A percentile compares a stretch with the other conserved stretches of the same genome.
phyloP scores from a whole-genome alignment of 495 filamentous ascomycete species.

The Collariella sp. region DNA sequence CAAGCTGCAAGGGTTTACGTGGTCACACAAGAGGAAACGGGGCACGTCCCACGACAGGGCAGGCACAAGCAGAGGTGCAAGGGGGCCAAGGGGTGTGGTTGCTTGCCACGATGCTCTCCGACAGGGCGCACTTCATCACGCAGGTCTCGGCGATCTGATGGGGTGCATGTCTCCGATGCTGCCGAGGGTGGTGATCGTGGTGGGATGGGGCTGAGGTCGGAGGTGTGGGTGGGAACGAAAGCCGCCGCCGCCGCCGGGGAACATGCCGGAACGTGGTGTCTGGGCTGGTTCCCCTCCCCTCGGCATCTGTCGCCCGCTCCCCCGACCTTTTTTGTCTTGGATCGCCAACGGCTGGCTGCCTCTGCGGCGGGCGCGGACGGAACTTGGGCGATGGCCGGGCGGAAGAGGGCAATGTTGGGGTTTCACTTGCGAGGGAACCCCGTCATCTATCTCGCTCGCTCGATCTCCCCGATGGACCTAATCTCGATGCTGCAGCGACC shows the following conservation, averaged over 20 bases:
- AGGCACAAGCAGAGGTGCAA: too few species aligned
- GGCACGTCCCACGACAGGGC: too few species aligned
- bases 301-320: not conserved
- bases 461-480: conserved; percentile 10
- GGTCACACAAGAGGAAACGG: too few species aligned
- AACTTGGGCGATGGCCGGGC: not conserved
- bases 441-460: not conserved
- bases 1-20: too few species aligned
- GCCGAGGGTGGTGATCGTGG: too few species aligned
- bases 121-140: too few species aligned
- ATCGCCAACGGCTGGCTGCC: conserved; percentile 2
- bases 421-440: not conserved
- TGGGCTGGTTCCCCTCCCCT: too few species aligned
- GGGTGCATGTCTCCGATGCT: too few species aligned
- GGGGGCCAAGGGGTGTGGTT: too few species aligned
- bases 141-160: too few species aligned
- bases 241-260: not conserved
- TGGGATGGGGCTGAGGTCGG: not conserved
- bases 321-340: not conserved
- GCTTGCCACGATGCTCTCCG: too few species aligned
- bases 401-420: not conserved
- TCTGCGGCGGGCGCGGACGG: not conserved
- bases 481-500: conserved; percentile 25
- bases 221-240: not conserved
- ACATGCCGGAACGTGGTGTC: not conserved